A percentile compares a stretch with the other conserved stretches of the same genome.
These are phyloP conservation scores for Cladosporium sp. DNA, from an alignment of 2,329 filamentous ascomycete species.

Conservation along the genomic window DNA sequence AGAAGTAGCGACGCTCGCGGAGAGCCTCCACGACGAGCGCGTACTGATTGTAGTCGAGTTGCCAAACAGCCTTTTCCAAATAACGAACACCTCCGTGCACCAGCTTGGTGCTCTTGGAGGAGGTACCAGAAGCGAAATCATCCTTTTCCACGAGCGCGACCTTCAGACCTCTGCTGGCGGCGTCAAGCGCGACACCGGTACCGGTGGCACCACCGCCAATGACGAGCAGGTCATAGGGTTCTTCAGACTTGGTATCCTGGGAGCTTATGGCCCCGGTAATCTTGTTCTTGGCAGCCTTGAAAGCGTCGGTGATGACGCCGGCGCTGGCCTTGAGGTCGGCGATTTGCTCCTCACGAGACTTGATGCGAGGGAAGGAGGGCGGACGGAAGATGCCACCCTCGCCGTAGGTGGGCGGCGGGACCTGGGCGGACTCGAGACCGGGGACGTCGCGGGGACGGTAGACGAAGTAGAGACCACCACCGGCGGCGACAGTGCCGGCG, in stretches of 20 bases:
- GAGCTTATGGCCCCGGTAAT: constrained; percentile 31
- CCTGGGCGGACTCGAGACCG: constrained; percentile 60
- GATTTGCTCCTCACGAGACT: constrained; percentile 59
- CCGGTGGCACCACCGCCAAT: constrained; percentile 77
- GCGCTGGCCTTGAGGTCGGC: constrained; percentile 50
- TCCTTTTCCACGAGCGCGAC: constrained; percentile 77
- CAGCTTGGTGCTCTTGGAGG: constrained; percentile 81
- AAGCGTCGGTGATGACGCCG: constrained; percentile 32
- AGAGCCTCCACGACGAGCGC: constrained; percentile 74
- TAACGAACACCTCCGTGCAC: constrained; percentile 82
- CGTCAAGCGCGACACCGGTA: constrained; percentile 73
- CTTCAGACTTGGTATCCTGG: constrained; percentile 23
- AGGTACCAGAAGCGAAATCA: constrained; percentile 75
- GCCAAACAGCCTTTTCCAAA: constrained; percentile 79
- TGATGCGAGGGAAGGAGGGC: constrained; percentile 59
- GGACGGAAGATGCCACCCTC: constrained; percentile 62
- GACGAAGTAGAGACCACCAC: constrained; percentile 53
- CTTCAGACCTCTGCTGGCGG: constrained; percentile 69
- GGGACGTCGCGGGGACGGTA: constrained; percentile 69
- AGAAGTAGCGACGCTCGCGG: constrained; percentile 74
- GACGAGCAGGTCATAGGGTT: constrained; percentile 64
- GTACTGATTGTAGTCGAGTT: constrained; percentile 74
- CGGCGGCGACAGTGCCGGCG: constrained; percentile 48
- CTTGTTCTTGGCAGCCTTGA: constrained; percentile 41
- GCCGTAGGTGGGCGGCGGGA: constrained; percentile 64